Percentiles rank a stretch among this genome's conserved stretches.
These are phyloP conservation scores for Saccharomyces eubayanus DNA, from an alignment of 805 yeast genomes.

Conservation along the genomic window DNA sequence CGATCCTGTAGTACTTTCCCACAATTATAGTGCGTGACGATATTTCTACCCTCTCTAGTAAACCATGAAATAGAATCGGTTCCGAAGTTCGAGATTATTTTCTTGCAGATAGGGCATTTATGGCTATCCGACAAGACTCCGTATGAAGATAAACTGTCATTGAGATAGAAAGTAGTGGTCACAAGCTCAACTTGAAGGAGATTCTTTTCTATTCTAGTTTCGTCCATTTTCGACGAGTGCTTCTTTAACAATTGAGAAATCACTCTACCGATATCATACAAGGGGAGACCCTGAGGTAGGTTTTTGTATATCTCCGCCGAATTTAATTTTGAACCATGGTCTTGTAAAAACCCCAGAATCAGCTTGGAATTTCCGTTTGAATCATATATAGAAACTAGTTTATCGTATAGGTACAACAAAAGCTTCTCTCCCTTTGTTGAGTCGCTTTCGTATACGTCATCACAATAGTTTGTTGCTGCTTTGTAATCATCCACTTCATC, in stretches of 20 bases:
- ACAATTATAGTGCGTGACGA: constrained; percentile 24
- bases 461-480: constrained; percentile 56
- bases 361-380: background rate
- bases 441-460: constrained; percentile 36
- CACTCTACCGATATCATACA: constrained; percentile 37
- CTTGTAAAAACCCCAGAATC: constrained; percentile 19
- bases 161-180: constrained; percentile 38
- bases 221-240: constrained; percentile 34
- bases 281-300: constrained; percentile 44
- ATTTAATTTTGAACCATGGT: constrained; percentile 18
- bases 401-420: constrained; percentile 34
- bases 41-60: constrained; percentile 9
- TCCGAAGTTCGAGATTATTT: constrained; percentile 20
- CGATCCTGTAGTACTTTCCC: constrained; percentile 14
- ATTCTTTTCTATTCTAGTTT: constrained; percentile 37
- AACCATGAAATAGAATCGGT: constrained; percentile 18
- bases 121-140: constrained; percentile 36
- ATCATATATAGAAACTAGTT: constrained; percentile 19
- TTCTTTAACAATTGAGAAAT: constrained; percentile 39
- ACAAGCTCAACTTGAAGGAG: constrained; percentile 48
- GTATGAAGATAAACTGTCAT: constrained; percentile 32
- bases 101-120: constrained; percentile 53
- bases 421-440: constrained; percentile 35
- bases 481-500: constrained; percentile 47
- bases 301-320: constrained; percentile 34